A percentile compares a stretch with the other conserved stretches of the same genome.
phyloP scores from a whole-genome alignment of 2,329 filamentous ascomycete species.

The Fusarium agapanthi region DNA sequence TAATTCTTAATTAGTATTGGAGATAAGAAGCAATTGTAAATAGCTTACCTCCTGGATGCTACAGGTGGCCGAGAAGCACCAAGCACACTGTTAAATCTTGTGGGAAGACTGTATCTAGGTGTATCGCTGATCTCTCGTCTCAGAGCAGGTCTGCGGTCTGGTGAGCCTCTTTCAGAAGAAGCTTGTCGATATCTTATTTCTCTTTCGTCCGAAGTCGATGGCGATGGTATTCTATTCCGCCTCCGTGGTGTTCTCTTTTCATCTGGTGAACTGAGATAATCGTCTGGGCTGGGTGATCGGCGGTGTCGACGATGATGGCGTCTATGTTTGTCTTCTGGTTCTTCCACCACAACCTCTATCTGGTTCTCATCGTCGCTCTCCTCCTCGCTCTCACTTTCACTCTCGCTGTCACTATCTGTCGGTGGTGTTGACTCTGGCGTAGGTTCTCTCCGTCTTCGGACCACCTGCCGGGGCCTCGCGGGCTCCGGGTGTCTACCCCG shows the following conservation, averaged over 20 bases:
- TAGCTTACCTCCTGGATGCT: conserved; percentile 45
- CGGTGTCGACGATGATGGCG: conserved; percentile 22
- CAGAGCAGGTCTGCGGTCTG: conserved; percentile 40
- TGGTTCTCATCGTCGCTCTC: conserved; percentile 26
- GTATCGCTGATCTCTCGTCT: conserved; percentile 44
- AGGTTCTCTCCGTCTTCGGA: conserved; percentile 30
- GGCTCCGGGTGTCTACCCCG: conserved; percentile 34
- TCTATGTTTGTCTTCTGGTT: conserved; percentile 41
- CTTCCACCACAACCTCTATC: conserved; percentile 41
- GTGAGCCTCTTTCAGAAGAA: conserved; percentile 43
- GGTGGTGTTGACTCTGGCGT: conserved; percentile 32
- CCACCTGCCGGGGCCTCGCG: conserved; percentile 19
- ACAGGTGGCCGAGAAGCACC: conserved; percentile 48
- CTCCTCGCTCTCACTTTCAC: conserved; percentile 25
- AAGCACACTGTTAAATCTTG: conserved; percentile 43
- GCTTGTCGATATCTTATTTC: conserved; percentile 37
- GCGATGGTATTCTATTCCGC: conserved; percentile 32
- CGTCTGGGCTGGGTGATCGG: conserved; percentile 40
- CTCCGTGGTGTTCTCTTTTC: conserved; percentile 37
- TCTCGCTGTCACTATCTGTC: conserved; percentile 19
- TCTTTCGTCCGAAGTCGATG: conserved; percentile 40
- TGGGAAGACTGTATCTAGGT: conserved; percentile 40
- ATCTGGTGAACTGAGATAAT: conserved; percentile 39
- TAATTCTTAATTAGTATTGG: conserved; percentile 12
- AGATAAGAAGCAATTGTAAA: background rate